phyloP scores from a whole-genome alignment of 2,329 filamentous ascomycete species.

The Amauroascus niger region DNA sequence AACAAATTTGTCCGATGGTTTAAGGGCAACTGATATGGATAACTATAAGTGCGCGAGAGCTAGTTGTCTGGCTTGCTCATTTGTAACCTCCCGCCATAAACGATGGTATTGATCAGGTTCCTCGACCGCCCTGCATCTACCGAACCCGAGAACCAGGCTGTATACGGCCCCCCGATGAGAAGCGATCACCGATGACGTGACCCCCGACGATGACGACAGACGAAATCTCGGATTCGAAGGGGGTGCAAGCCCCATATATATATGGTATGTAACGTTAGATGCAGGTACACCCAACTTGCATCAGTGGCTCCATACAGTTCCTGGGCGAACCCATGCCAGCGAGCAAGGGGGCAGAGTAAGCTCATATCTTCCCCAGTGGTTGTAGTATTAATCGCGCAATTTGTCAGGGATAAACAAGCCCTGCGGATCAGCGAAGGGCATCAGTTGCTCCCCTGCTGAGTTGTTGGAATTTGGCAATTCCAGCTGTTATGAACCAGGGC shows the following conservation, averaged over 20 bases:
- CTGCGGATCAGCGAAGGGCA: background rate
- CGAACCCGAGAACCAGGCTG: background rate
- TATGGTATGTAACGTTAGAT: conserved; percentile 9
- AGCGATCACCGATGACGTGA: background rate
- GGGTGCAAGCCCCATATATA: background rate
- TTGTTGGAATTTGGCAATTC: too few species aligned
- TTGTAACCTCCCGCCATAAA: background rate
- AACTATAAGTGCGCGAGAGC: background rate
- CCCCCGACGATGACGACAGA: background rate
- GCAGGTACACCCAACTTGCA: conserved; percentile 7
- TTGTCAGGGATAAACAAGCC: background rate
- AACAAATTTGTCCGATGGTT: conserved; percentile 1
- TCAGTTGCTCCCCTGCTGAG: background rate
- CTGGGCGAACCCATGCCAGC: conserved; percentile 2
- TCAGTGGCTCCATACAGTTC: conserved; percentile 1
- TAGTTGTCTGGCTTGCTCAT: background rate
- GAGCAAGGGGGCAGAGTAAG: background rate
- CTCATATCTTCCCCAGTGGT: background rate
- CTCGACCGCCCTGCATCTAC: background rate
- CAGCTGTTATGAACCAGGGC: background rate
- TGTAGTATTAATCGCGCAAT: conserved; percentile 4
- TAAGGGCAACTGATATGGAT: background rate
- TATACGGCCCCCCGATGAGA: background rate
- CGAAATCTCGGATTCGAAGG: background rate
- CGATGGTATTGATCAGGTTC: background rate